A percentile compares a stretch with the other conserved stretches of the same genome.
Conservation (phyloP, 495 filamentous ascomycete species). For the Lepidopterella palustris region DNA sequence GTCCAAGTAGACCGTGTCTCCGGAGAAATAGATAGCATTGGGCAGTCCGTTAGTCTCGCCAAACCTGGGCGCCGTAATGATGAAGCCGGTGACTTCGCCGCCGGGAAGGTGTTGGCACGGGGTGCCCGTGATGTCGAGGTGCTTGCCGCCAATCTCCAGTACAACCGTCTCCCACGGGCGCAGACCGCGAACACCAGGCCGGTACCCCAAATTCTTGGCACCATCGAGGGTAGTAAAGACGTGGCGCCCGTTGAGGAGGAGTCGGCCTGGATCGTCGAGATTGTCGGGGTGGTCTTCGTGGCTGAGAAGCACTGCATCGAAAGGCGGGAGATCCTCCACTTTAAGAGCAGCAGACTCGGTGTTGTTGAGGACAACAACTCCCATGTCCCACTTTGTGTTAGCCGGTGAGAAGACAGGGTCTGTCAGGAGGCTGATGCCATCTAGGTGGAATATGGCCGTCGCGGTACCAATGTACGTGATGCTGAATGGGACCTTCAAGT, state of each 20-base stretch:
- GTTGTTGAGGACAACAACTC: conserved; percentile 31
- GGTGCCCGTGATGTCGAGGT: conserved; percentile 37
- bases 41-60: conserved; percentile 40
- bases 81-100: conserved; percentile 46
- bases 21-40: conserved; percentile 51
- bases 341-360: conserved; percentile 36
- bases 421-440: conserved; percentile 45
- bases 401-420: conserved; percentile 50
- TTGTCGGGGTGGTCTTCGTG: conserved; percentile 54
- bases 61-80: conserved; percentile 39
- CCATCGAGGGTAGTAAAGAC: conserved; percentile 47
- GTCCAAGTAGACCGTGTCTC: conserved; percentile 49
- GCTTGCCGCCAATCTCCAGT: not conserved
- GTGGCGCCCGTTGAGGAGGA: conserved; percentile 43
- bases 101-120: conserved; percentile 44
- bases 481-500: not conserved
- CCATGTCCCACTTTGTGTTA: conserved; percentile 37
- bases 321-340: conserved; percentile 41
- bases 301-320: conserved; percentile 48
- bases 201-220: not conserved
- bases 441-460: conserved; percentile 45
- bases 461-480: conserved; percentile 49
- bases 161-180: conserved; percentile 10
- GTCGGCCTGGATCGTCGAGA: conserved; percentile 36
- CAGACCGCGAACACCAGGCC: conserved; percentile 40